Conservation (phyloP, 768 basidiomycete genomes). For the Hypsizygus marmoreus region DNA sequence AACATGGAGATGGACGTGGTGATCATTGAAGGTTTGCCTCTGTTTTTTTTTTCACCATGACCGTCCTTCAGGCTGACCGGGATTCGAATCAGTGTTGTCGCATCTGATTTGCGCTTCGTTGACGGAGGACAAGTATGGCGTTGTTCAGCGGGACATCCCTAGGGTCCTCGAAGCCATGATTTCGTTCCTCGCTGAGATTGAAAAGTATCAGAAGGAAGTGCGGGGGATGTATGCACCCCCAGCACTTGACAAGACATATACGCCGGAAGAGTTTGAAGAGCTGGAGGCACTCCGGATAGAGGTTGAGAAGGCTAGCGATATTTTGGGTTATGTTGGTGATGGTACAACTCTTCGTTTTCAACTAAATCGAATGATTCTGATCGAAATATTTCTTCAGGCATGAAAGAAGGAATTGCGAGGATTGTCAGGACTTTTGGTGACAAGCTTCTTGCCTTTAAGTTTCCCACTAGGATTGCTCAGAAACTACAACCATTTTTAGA, state of each 20-base stretch:
- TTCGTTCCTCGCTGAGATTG: slow-evolving; percentile 64
- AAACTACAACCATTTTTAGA: slow-evolving; percentile 76
- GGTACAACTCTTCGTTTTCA: slow-evolving; percentile 42
- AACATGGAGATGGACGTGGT: slow-evolving; percentile 64
- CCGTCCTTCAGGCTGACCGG: slow-evolving; percentile 3
- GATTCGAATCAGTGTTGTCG: slow-evolving; percentile 67
- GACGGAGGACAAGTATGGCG: slow-evolving; percentile 78
- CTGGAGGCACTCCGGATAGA: slow-evolving; percentile 47
- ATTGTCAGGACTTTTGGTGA: slow-evolving; percentile 76
- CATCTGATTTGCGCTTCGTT: slow-evolving; percentile 72
- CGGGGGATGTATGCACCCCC: slow-evolving; percentile 39
- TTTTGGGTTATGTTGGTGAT: slow-evolving; percentile 54
- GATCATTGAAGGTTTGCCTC: slow-evolving; percentile 55
- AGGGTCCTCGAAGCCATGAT: slow-evolving; percentile 77
- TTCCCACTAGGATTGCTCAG: slow-evolving; percentile 65
- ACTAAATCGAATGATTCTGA: not conserved
- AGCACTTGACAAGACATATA: slow-evolving; percentile 33
- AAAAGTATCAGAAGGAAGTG: slow-evolving; percentile 62
- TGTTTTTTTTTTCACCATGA: not conserved
- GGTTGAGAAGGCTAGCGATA: slow-evolving; percentile 54
- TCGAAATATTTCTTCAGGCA: slow-evolving; percentile 37
- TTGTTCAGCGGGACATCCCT: slow-evolving; percentile 84
- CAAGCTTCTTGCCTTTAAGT: slow-evolving; percentile 75
- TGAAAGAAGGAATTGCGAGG: slow-evolving; percentile 66
- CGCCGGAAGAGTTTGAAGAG: slow-evolving; percentile 35